phyloP scores from a whole-genome alignment of 768 basidiomycete species.

The Mycena vitilis region DNA sequence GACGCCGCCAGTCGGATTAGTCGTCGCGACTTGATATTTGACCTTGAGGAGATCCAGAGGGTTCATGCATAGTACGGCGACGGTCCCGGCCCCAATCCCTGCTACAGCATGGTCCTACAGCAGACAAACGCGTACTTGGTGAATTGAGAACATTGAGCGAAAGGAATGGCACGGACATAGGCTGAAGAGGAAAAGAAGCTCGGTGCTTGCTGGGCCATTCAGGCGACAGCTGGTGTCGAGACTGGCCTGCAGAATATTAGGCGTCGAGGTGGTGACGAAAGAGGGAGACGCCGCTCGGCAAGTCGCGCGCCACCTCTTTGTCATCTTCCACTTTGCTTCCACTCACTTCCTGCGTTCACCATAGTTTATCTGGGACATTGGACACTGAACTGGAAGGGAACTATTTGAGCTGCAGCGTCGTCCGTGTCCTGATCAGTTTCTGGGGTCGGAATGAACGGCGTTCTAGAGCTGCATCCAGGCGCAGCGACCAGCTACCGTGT shows the following conservation, averaged over 20 bases:
- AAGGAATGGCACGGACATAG: slow-evolving; percentile 34
- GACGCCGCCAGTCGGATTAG: slow-evolving; percentile 66
- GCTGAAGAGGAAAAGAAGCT: slow-evolving; percentile 52
- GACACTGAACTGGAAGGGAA: neutral
- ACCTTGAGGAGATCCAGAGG: slow-evolving; percentile 96
- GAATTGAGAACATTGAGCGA: neutral
- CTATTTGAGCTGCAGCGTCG: no score
- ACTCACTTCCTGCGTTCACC: neutral
- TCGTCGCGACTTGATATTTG: slow-evolving; percentile 89
- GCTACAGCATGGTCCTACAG: slow-evolving; percentile 93
- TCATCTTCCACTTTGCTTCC: neutral
- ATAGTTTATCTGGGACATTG: neutral
- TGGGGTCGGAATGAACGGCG: no score
- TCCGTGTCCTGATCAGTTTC: no score
- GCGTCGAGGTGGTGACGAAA: slow-evolving; percentile 7
- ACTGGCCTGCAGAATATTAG: neutral
- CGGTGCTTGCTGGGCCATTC: slow-evolving; percentile 47
- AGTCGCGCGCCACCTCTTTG: slow-evolving; percentile 21
- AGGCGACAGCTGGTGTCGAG: slow-evolving; percentile 22
- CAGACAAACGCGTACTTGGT: neutral
- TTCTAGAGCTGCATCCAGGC: no score
- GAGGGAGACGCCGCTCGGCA: slow-evolving; percentile 1
- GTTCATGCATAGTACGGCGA: slow-evolving; percentile 95
- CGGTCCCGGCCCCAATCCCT: slow-evolving; percentile 92
- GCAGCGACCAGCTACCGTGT: no score